Evolutionary conservation across 805 yeast species (phyloP).

Genomic region (Yamadazyma laniorum): DNA sequence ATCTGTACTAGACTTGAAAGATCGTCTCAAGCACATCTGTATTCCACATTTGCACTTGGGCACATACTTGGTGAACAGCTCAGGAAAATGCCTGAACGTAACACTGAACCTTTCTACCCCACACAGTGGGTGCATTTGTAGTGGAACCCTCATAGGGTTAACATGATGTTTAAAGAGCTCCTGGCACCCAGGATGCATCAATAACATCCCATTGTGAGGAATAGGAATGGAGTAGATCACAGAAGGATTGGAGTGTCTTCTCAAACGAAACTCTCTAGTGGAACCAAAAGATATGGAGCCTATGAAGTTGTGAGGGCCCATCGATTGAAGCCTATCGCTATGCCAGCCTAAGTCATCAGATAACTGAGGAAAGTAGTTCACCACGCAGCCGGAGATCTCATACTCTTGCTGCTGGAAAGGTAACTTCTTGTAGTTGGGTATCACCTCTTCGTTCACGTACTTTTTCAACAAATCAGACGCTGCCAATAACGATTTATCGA

Average conservation of each 20-base stretch:
- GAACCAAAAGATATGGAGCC: constrained; percentile 71
- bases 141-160: constrained; percentile 44
- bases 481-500: constrained; percentile 38
- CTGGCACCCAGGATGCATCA: constrained; percentile 81
- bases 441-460: constrained; percentile 36
- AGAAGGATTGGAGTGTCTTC: constrained; percentile 39
- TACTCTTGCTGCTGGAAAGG: constrained; percentile 46
- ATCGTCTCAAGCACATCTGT: constrained; percentile 55
- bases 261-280: constrained; percentile 62
- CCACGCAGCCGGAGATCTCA: constrained; percentile 53
- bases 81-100: constrained; percentile 59
- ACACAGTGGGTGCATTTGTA: constrained; percentile 39
- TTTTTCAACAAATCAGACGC: constrained; percentile 39
- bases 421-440: constrained; percentile 27
- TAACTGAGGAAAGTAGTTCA: constrained; percentile 53
- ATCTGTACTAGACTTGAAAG: constrained; percentile 40
- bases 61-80: constrained; percentile 28
- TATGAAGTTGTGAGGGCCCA: constrained; percentile 70
- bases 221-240: constrained; percentile 53
- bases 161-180: constrained; percentile 72
- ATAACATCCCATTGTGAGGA: constrained; percentile 65
- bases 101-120: constrained; percentile 57
- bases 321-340: constrained; percentile 66
- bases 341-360: constrained; percentile 66
- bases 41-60: constrained; percentile 50